These are phyloP conservation scores for Cercophora scortea DNA, from an alignment of 495 filamentous ascomycete species.

Conservation along the genomic window DNA sequence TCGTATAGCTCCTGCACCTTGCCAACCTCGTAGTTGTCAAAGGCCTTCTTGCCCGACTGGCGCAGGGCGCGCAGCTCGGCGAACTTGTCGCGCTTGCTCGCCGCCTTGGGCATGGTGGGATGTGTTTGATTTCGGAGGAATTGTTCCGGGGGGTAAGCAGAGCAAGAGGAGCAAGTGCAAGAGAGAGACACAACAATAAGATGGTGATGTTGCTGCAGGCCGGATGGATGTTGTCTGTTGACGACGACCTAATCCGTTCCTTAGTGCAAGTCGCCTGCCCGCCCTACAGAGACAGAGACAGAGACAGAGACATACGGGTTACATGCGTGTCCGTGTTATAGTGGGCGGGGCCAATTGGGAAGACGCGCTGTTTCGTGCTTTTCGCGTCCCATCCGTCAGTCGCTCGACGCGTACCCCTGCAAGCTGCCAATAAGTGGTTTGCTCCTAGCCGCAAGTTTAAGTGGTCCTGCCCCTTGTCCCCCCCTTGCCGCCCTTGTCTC, in stretches of 20 bases:
- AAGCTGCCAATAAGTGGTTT: neutral
- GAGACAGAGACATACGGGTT: neutral
- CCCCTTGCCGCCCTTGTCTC: no score
- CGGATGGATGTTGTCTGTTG: no score
- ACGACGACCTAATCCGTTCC: no score
- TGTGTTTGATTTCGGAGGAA: no score
- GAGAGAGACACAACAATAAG: no score
- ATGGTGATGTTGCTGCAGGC: no score
- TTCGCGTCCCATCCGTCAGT: constrained; percentile 3
- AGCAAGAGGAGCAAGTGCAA: no score
- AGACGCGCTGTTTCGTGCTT: constrained; percentile 22
- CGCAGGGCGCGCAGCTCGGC: constrained; percentile 80
- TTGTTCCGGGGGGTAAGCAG: no score
- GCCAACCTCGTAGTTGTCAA: constrained; percentile 81
- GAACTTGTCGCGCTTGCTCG: constrained; percentile 43
- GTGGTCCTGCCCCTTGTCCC: no score
- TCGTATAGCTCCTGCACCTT: constrained; percentile 85
- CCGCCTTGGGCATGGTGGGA: constrained; percentile 35
- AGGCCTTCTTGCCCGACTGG: constrained; percentile 80
- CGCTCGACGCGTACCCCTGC: constrained; percentile 12
- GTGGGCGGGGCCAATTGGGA: constrained; percentile 11
- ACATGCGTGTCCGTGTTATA: constrained; percentile 1
- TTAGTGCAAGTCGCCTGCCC: no score
- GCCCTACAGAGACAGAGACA: neutral
- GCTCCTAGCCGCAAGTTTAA: neutral